A percentile compares a stretch with the other conserved stretches of the same genome.
These are phyloP conservation scores for Pseudopyrenochaeta lycopersici DNA, from an alignment of 2,329 filamentous ascomycete species.

Conservation along the genomic window DNA sequence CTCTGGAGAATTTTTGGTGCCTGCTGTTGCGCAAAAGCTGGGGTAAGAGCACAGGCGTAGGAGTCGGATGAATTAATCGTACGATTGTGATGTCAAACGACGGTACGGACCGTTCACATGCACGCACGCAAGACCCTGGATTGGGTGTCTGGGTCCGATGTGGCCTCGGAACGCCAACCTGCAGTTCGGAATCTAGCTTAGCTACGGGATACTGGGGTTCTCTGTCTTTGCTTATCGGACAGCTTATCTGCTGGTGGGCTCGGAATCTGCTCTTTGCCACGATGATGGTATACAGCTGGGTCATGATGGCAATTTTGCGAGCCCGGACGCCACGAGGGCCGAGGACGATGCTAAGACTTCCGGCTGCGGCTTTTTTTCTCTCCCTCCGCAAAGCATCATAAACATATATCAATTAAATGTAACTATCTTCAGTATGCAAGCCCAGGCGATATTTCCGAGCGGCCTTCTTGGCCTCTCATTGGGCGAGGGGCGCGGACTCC, in stretches of 20 bases:
- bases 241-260: no score
- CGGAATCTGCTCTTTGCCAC: no score
- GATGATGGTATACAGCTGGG: no score
- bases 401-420: no score
- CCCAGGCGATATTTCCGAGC: slow-evolving; percentile 1
- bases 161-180: slow-evolving; percentile 3
- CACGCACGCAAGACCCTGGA: slow-evolving; percentile 3
- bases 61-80: slow-evolving; percentile 30
- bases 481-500: slow-evolving; percentile 28
- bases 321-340: no score
- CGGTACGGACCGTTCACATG: slow-evolving; percentile 1
- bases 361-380: no score
- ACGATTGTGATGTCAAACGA: slow-evolving; percentile 40
- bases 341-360: no score
- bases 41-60: slow-evolving; percentile 12
- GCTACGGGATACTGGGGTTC: not conserved
- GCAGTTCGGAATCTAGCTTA: slow-evolving; percentile 22
- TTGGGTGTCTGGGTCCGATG: not conserved
- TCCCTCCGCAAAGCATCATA: no score
- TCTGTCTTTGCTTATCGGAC: not conserved
- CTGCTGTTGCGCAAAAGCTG: no score
- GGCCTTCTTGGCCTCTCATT: slow-evolving; percentile 16
- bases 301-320: no score
- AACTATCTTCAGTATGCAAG: no score
- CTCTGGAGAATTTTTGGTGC: no score